A percentile compares a stretch with the other conserved stretches of the same genome.
Conservation (phyloP, 2,329 filamentous ascomycete genomes). For the Calonectria montana region DNA sequence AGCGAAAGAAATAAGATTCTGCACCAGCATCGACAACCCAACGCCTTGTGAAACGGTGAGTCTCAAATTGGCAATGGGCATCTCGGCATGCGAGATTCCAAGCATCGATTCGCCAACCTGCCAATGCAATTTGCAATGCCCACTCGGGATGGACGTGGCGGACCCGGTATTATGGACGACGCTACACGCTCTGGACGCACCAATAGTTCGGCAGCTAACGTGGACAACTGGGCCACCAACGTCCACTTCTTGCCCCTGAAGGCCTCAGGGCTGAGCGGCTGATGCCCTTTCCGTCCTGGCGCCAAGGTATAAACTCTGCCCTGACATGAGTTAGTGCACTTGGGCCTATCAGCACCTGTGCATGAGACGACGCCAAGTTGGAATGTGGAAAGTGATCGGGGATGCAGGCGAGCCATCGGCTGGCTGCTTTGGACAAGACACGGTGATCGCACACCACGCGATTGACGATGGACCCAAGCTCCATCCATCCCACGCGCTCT, state of each 20-base stretch:
- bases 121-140: not conserved
- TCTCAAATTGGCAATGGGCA: constrained; percentile 2
- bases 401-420: not conserved
- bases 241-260: not conserved
- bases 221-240: constrained; percentile 1
- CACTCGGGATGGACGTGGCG: not conserved
- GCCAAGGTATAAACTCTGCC: not conserved
- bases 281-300: constrained; percentile 15
- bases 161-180: not conserved
- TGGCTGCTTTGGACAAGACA: not conserved
- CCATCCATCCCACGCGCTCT: not conserved
- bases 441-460: not conserved
- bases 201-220: constrained; percentile 29
- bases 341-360: not conserved
- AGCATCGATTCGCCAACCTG: not conserved
- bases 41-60: not conserved
- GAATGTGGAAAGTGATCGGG: constrained; percentile 21
- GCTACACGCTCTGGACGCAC: constrained; percentile 12
- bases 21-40: not conserved
- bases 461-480: not conserved
- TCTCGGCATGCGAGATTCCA: not conserved
- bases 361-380: constrained; percentile 3
- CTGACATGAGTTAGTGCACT: not conserved
- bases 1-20: not conserved
- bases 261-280: not conserved